Percentiles rank a stretch among this genome's conserved stretches.
Conservation (phyloP, 2,329 filamentous ascomycete genomes). For the Coniochaeta sp. region DNA sequence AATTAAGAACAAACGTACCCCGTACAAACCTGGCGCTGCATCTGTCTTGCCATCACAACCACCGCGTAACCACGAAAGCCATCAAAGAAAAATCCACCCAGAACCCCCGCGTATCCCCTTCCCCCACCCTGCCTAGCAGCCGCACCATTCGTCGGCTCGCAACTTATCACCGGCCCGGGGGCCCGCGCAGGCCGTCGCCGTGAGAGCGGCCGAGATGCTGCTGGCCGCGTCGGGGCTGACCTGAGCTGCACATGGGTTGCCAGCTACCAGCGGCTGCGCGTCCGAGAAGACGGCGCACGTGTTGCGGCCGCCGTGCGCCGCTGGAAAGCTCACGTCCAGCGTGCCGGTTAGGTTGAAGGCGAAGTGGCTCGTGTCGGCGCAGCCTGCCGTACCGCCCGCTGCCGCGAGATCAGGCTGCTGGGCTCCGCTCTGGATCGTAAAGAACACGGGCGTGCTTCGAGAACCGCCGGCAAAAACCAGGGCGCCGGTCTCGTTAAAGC, state of each 20-base stretch:
- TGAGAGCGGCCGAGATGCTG: conserved; percentile 5
- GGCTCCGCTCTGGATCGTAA: conserved; percentile 10
- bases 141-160: no score
- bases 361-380: neutral
- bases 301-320: neutral
- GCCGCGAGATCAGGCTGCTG: conserved; percentile 10
- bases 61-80: no score
- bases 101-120: no score
- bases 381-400: conserved; percentile 6
- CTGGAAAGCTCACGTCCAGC: conserved; percentile 7
- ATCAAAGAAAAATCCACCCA: no score
- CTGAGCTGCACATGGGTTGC: conserved; percentile 2
- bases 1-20: no score
- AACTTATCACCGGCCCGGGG: neutral
- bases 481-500: neutral
- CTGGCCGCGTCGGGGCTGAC: neutral
- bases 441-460: conserved; percentile 1
- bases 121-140: no score
- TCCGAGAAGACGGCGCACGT: conserved; percentile 3
- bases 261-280: neutral
- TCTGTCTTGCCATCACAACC: no score
- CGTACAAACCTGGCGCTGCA: no score
- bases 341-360: conserved; percentile 9
- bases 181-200: neutral
- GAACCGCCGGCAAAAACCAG: neutral